A percentile compares a stretch with the other conserved stretches of the same genome.
Evolutionary conservation across 805 yeast species (phyloP).

Genomic region (Starmerella floris): DNA sequence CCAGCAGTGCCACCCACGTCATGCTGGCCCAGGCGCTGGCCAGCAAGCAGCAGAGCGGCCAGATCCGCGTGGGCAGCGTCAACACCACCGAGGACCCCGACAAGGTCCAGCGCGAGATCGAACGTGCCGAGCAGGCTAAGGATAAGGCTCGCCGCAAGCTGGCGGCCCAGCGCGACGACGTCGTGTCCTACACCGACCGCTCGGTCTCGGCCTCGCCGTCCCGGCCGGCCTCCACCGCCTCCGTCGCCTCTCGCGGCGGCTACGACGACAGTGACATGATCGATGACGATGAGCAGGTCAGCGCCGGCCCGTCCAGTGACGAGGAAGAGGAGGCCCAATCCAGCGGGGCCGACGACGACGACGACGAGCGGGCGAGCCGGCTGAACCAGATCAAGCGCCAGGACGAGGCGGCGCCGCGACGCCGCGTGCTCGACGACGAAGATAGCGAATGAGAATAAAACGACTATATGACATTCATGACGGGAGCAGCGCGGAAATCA

Average conservation of each 20-base stretch:
- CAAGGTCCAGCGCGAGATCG: constrained; percentile 32
- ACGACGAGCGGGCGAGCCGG: constrained; percentile 18
- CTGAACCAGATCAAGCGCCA: constrained; percentile 11
- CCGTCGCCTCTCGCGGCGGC: constrained; percentile 15
- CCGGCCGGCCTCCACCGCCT: constrained; percentile 23
- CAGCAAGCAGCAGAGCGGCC: constrained; percentile 22
- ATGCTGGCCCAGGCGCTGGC: constrained; percentile 43
- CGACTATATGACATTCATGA: too few relatives aligned
- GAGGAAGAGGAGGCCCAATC: constrained; percentile 20
- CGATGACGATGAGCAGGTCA: constrained; percentile 13
- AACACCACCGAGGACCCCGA: constrained; percentile 36
- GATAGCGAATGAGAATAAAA: constrained; percentile 18
- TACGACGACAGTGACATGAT: constrained; percentile 11
- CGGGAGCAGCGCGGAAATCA: too few relatives aligned
- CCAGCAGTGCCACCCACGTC: constrained; percentile 70
- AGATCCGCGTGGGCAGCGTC: constrained; percentile 26
- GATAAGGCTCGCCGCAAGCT: constrained; percentile 32
- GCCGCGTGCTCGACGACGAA: constrained; percentile 17
- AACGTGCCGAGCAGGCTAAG: constrained; percentile 29
- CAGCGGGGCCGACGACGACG: constrained; percentile 21
- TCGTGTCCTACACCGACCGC: constrained; percentile 14
- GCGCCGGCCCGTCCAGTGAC: constrained; percentile 9
- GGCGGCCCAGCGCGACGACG: constrained; percentile 27
- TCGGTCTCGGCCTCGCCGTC: constrained; percentile 11
- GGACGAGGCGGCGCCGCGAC: constrained; percentile 4